These are phyloP conservation scores for Kodamaea nitidulidarum DNA, from an alignment of 805 yeast genomes.

Conservation along the genomic window DNA sequence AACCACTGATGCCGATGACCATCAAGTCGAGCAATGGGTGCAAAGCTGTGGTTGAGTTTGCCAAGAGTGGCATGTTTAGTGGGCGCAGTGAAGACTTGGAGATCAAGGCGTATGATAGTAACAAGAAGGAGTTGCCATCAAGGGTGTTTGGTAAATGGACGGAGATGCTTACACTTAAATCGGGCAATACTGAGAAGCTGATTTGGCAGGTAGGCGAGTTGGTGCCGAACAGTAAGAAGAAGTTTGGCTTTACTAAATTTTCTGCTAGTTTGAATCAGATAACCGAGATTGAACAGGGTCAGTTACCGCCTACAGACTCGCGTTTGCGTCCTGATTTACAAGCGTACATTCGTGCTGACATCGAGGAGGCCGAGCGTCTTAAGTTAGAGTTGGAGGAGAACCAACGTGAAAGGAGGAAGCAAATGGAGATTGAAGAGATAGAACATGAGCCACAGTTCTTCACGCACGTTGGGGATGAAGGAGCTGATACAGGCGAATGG, in stretches of 20 bases:
- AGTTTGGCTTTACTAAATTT: conserved; percentile 83
- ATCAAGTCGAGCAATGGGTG: conserved; percentile 67
- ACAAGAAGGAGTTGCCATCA: conserved; percentile 36
- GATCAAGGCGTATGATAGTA: conserved; percentile 40
- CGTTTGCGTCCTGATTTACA: conserved; percentile 84
- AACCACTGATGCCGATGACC: conserved; percentile 69
- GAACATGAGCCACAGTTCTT: conserved; percentile 63
- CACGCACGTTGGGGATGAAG: conserved; percentile 37
- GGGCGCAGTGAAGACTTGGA: conserved; percentile 67
- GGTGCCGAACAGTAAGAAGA: conserved; percentile 52
- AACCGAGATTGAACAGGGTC: conserved; percentile 60
- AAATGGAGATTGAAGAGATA: conserved; percentile 42
- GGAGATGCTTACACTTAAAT: conserved; percentile 47
- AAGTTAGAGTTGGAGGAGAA: conserved; percentile 70
- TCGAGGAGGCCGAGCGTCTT: conserved; percentile 65
- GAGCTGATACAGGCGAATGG: conserved; percentile 48
- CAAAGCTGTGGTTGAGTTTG: conserved; percentile 68
- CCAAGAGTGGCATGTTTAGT: conserved; percentile 80
- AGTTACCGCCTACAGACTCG: conserved; percentile 82
- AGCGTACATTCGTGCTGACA: conserved; percentile 62
- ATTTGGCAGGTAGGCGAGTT: conserved; percentile 74
- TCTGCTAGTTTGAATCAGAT: conserved; percentile 80
- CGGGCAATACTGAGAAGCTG: conserved; percentile 36
- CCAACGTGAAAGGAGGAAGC: conserved; percentile 75
- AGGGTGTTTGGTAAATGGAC: conserved; percentile 84